phyloP scores from a whole-genome alignment of 805 yeast genomes.

The Saccharomycopsis selenospora region DNA sequence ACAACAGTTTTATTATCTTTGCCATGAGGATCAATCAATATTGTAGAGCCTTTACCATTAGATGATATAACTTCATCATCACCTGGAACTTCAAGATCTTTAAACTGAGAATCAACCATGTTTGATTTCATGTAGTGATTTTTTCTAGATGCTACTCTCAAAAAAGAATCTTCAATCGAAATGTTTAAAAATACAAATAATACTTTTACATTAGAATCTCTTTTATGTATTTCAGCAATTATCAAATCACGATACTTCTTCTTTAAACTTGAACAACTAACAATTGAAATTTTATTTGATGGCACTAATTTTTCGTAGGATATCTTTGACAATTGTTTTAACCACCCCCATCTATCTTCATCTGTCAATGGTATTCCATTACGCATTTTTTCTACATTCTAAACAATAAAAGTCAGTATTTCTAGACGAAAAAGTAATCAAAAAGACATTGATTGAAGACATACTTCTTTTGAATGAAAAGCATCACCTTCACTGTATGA shows the following conservation, averaged over 20 bases:
- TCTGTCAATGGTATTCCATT: conserved; percentile 75
- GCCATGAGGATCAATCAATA: conserved; percentile 9
- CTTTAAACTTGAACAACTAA: conserved; percentile 84
- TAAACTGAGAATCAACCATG: conserved; percentile 77
- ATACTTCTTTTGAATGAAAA: conserved; percentile 52
- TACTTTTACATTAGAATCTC: conserved; percentile 32
- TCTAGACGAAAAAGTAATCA: conserved; percentile 6
- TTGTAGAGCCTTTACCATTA: background rate
- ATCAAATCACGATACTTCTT: conserved; percentile 61
- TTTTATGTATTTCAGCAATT: conserved; percentile 29
- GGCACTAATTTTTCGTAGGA: conserved; percentile 28
- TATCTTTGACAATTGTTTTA: conserved; percentile 40
- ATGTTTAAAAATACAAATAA: conserved; percentile 64
- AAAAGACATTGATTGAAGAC: conserved; percentile 11
- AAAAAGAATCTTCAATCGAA: conserved; percentile 48
- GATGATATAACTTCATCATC: conserved; percentile 26
- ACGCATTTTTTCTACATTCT: conserved; percentile 78
- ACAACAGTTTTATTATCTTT: conserved; percentile 3
- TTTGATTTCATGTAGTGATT: conserved; percentile 83
- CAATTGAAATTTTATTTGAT: conserved; percentile 34
- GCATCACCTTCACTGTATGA: conserved; percentile 81
- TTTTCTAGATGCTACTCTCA: conserved; percentile 55
- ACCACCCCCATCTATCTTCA: conserved; percentile 92
- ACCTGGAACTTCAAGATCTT: conserved; percentile 63
- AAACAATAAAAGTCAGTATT: conserved; percentile 4